Conservation (phyloP, 2,329 filamentous ascomycete species). For the Exophiala sp. region DNA sequence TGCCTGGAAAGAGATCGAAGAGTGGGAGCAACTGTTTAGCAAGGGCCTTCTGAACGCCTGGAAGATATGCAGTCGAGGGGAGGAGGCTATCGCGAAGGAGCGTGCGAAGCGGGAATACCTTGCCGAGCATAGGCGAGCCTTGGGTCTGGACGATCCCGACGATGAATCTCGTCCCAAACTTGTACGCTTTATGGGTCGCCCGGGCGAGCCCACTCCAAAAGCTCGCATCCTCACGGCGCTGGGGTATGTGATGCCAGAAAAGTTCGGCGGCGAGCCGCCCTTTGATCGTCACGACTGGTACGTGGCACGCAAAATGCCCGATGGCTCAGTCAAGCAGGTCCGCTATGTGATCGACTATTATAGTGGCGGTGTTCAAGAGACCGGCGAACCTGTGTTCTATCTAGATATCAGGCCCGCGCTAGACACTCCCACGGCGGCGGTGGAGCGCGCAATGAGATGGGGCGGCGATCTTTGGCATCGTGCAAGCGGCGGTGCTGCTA, state of each 20-base stretch:
- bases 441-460: slow-evolving; percentile 81
- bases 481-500: slow-evolving; percentile 66
- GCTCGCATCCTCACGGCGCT: slow-evolving; percentile 75
- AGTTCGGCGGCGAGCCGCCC: slow-evolving; percentile 75
- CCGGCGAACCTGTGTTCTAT: slow-evolving; percentile 89
- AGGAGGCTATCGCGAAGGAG: slow-evolving; percentile 56
- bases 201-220: slow-evolving; percentile 86
- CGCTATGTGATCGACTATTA: slow-evolving; percentile 98
- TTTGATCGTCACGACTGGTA: slow-evolving; percentile 99
- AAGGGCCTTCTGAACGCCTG: slow-evolving; percentile 66
- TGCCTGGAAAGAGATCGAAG: slow-evolving; percentile 89
- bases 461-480: slow-evolving; percentile 91
- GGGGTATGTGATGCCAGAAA: slow-evolving; percentile 69
- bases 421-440: slow-evolving; percentile 69
- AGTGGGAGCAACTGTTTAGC: slow-evolving; percentile 83
- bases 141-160: slow-evolving; percentile 12
- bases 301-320: slow-evolving; percentile 62
- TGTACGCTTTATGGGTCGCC: slow-evolving; percentile 80
- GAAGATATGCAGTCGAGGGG: slow-evolving; percentile 67
- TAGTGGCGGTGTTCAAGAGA: slow-evolving; percentile 70
- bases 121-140: slow-evolving; percentile 38
- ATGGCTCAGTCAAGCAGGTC: slow-evolving; percentile 66
- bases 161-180: slow-evolving; percentile 59
- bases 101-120: slow-evolving; percentile 40
- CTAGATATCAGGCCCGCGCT: slow-evolving; percentile 89